phyloP scores from a whole-genome alignment of 23 red algal genomes.

The Agarophyton chilense region DNA sequence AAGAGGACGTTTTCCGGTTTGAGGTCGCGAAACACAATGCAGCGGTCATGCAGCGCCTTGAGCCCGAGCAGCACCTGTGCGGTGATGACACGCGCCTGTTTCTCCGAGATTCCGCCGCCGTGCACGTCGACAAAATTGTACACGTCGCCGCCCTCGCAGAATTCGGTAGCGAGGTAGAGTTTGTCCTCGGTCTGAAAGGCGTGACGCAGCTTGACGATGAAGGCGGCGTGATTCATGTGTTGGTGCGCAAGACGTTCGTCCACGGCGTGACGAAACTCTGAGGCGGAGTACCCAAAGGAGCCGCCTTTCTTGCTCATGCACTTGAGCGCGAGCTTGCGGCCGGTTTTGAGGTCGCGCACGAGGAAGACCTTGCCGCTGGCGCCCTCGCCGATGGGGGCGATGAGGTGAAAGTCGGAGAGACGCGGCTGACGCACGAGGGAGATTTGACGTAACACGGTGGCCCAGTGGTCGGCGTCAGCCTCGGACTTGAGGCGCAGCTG shows the following conservation, averaged over 20 bases:
- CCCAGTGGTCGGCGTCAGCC: slow-evolving; percentile 65
- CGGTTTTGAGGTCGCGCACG: slow-evolving; percentile 81
- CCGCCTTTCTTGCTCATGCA: slow-evolving; percentile 78
- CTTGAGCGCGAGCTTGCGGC: slow-evolving; percentile 76
- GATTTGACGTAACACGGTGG: slow-evolving; percentile 49
- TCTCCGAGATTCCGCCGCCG: slow-evolving; percentile 65
- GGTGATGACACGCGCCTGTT: slow-evolving; percentile 77
- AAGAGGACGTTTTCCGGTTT: slow-evolving; percentile 95
- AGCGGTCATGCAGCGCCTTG: slow-evolving; percentile 75
- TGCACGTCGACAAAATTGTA: slow-evolving; percentile 81
- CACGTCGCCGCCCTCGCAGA: slow-evolving; percentile 93
- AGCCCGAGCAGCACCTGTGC: slow-evolving; percentile 84
- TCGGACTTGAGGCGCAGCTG: slow-evolving; percentile 62
- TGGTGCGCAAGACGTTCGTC: slow-evolving; percentile 75
- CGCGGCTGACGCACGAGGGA: slow-evolving; percentile 50
- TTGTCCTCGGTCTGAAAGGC: slow-evolving; percentile 87
- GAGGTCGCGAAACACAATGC: slow-evolving; percentile 84
- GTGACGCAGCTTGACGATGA: slow-evolving; percentile 80
- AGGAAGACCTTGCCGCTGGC: slow-evolving; percentile 85
- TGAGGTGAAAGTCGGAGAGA: slow-evolving; percentile 82
- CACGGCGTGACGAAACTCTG: slow-evolving; percentile 71
- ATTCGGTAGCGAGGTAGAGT: slow-evolving; percentile 92
- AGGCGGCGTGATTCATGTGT: slow-evolving; percentile 59
- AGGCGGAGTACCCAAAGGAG: slow-evolving; percentile 56
- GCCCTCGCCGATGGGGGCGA: slow-evolving; percentile 86